phyloP scores from a whole-genome alignment of 2,329 filamentous ascomycete genomes.

The Dendryphion nanum region DNA sequence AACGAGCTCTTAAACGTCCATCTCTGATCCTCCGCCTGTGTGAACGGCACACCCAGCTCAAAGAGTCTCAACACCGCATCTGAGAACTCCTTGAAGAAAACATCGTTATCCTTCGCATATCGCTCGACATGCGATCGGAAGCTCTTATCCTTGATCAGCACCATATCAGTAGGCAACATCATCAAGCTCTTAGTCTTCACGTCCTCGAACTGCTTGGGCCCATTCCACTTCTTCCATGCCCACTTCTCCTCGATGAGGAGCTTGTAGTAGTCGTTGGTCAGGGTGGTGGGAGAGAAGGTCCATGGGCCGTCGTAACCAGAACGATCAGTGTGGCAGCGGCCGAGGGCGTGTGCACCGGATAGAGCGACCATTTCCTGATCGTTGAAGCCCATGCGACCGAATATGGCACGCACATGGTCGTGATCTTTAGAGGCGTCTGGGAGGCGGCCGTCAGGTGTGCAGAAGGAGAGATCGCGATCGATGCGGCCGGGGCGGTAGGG shows the following conservation, averaged over 20 bases:
- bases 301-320: conserved; percentile 85
- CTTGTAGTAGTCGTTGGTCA: conserved; percentile 95
- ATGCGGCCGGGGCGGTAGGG: conserved; percentile 84
- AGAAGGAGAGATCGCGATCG: conserved; percentile 77
- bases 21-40: conserved; percentile 47
- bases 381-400: conserved; percentile 96
- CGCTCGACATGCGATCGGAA: conserved; percentile 79
- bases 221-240: conserved; percentile 95
- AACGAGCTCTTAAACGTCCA: conserved; percentile 48
- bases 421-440: conserved; percentile 77
- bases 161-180: conserved; percentile 96
- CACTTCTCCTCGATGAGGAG: conserved; percentile 90
- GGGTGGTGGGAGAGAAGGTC: conserved; percentile 72
- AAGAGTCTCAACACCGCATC: conserved; percentile 78
- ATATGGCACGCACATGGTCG: conserved; percentile 83
- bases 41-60: conserved; percentile 90
- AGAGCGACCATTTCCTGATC: conserved; percentile 96
- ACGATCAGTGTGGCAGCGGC: conserved; percentile 85
- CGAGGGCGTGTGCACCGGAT: conserved; percentile 76
- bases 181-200: conserved; percentile 83
- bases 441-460: conserved; percentile 90
- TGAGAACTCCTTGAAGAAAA: conserved; percentile 92
- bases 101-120: conserved; percentile 87
- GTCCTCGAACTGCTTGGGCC: conserved; percentile 88
- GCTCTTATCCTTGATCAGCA: conserved; percentile 80